phyloP scores from a whole-genome alignment of 192 early-diverging fungal genomes.

The Helicostylum pulchrum region DNA sequence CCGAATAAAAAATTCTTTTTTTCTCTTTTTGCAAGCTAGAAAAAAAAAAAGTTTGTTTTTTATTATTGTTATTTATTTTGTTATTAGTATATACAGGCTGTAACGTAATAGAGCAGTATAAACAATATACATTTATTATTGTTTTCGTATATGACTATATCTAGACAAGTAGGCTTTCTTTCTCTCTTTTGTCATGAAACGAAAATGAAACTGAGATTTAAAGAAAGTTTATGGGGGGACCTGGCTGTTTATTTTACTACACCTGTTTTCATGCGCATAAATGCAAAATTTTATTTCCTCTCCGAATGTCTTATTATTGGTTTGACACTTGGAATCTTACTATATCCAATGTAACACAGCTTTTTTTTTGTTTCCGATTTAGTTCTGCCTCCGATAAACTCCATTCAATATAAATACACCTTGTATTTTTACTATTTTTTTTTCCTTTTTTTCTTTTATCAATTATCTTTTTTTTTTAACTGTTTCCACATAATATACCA shows the following conservation, averaged over 20 bases:
- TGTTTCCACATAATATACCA: background rate
- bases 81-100: background rate
- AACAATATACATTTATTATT: too few relatives aligned
- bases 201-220: background rate
- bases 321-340: slow-evolving; percentile 14
- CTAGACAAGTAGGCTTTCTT: background rate
- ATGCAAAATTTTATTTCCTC: background rate
- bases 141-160: background rate
- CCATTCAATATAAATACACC: background rate
- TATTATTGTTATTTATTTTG: background rate
- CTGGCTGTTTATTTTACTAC: background rate
- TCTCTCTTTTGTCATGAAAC: background rate
- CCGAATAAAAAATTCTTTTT: too few relatives aligned
- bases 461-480: background rate
- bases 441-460: background rate
- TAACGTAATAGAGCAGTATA: too few relatives aligned
- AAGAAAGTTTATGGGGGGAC: background rate
- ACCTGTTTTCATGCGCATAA: slow-evolving; percentile 13
- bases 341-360: too few relatives aligned
- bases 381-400: slow-evolving; percentile 2
- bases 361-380: slow-evolving; percentile 1
- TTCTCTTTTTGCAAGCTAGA: too few relatives aligned
- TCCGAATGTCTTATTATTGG: slow-evolving; percentile 1
- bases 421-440: background rate
- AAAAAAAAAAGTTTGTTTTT: too few relatives aligned